Conservation (phyloP, 768 basidiomycete genomes). For the Sarcomyxa edulis region DNA sequence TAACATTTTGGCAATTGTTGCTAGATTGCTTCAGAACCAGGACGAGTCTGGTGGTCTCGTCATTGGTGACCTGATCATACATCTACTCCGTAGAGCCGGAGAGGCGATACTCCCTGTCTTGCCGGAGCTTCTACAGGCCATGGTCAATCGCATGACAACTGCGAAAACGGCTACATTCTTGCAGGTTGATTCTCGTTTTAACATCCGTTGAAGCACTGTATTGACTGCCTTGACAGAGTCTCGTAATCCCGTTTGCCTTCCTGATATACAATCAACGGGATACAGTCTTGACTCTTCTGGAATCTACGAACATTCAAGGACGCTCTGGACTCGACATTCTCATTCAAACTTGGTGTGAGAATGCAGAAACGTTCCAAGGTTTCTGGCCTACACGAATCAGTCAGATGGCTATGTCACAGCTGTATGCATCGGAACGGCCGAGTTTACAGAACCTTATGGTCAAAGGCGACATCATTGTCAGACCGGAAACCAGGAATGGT, state of each 20-base stretch:
- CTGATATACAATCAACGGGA: constrained; percentile 84
- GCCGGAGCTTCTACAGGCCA: constrained; percentile 80
- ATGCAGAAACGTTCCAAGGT: constrained; percentile 90
- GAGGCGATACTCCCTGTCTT: constrained; percentile 78
- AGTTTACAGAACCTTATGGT: constrained; percentile 67
- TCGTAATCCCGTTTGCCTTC: constrained; percentile 92
- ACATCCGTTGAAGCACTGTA: background rate
- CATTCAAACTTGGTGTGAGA: constrained; percentile 93
- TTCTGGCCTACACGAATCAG: constrained; percentile 90
- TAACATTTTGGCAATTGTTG: constrained; percentile 69
- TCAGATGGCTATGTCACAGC: constrained; percentile 71
- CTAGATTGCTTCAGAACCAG: constrained; percentile 67
- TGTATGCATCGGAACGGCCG: constrained; percentile 64
- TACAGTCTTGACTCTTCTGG: constrained; percentile 72
- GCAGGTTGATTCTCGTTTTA: constrained; percentile 45
- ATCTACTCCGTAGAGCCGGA: constrained; percentile 81
- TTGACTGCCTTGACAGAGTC: constrained; percentile 44
- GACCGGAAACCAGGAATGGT: constrained; percentile 78
- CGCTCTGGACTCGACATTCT: constrained; percentile 78
- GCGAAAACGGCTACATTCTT: constrained; percentile 91
- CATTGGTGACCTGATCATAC: constrained; percentile 93
- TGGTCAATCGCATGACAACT: constrained; percentile 73
- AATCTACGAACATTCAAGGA: constrained; percentile 54
- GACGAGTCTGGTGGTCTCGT: constrained; percentile 92
- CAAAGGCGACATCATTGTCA: constrained; percentile 89